A percentile compares a stretch with the other conserved stretches of the same genome.
Evolutionary conservation across 768 basidiomycete genomes (phyloP).

Genomic region (Exidia glandulosa): DNA sequence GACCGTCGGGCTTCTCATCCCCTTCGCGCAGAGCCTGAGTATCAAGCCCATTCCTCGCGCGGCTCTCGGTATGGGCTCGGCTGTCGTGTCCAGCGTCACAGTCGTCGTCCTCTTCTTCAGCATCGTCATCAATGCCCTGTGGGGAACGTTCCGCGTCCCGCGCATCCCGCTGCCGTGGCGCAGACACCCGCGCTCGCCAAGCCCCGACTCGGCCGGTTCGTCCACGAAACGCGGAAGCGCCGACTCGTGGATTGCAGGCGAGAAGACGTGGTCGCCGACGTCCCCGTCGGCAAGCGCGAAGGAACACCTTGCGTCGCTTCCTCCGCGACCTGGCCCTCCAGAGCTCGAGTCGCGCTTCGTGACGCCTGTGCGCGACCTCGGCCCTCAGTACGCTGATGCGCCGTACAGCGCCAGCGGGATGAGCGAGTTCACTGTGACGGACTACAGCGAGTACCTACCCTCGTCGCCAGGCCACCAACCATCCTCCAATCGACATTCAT

Average conservation of each 20-base stretch:
- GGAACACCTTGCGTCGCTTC: not conserved
- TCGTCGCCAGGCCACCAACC: not conserved
- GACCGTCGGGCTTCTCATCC: conserved; percentile 60
- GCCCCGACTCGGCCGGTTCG: not conserved
- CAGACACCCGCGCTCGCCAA: not conserved
- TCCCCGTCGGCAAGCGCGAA: not conserved
- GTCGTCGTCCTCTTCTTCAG: conserved; percentile 62
- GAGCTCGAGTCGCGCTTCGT: not conserved
- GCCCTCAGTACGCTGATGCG: not conserved
- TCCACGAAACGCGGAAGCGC: not conserved
- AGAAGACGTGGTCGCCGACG: not conserved
- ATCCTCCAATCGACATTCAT: not conserved
- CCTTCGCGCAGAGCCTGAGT: conserved; percentile 56
- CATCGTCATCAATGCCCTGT: conserved; percentile 34
- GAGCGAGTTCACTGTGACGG: not conserved
- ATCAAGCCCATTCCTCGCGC: conserved; percentile 71
- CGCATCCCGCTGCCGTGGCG: not conserved
- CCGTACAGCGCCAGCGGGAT: not conserved
- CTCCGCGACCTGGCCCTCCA: not conserved
- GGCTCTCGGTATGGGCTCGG: conserved; percentile 64
- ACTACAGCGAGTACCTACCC: not conserved
- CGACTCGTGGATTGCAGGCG: not conserved
- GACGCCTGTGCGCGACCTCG: not conserved
- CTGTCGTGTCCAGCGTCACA: conserved; percentile 60
- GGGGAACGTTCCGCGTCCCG: not conserved